Evolutionary conservation across 257 asterid species (phyloP).

Genomic region (Schizonepeta tenuifolia): DNA sequence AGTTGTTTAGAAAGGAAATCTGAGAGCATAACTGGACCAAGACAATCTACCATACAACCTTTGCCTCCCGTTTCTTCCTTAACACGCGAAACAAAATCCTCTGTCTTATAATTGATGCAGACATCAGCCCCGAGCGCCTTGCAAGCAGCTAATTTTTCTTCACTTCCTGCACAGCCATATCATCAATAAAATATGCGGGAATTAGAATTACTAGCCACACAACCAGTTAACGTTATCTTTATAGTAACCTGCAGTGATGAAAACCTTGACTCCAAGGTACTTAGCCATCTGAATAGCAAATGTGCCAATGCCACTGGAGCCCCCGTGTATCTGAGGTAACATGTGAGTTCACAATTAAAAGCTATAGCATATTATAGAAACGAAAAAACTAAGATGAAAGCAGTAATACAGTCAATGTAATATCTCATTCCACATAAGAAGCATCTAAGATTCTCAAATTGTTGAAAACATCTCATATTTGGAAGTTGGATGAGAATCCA

Average conservation of each 20-base stretch:
- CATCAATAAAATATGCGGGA: neutral
- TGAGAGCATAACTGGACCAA: neutral
- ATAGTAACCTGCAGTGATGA: conserved; percentile 87
- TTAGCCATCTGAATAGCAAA: conserved; percentile 95
- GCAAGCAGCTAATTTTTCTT: conserved; percentile 89
- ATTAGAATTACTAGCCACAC: conserved; percentile 12
- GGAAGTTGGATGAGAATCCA: neutral
- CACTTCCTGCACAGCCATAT: conserved; percentile 60
- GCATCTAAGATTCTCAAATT: neutral
- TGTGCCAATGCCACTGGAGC: conserved; percentile 98
- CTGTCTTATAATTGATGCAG: conserved; percentile 91
- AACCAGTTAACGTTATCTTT: conserved; percentile 1
- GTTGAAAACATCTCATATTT: neutral
- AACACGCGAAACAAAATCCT: conserved; percentile 87
- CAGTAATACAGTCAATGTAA: neutral
- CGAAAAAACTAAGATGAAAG: neutral
- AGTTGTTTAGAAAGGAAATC: neutral
- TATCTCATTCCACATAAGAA: neutral
- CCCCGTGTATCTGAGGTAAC: conserved; percentile 85
- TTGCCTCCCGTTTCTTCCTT: conserved; percentile 95
- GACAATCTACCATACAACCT: conserved; percentile 44
- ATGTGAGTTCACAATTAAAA: conserved; percentile 9
- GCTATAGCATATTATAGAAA: neutral
- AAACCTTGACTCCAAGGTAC: conserved; percentile 71
- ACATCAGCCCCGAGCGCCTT: conserved; percentile 94